Conservation (phyloP, 2,329 filamentous ascomycete species). For the Corynespora cassiicola region DNA sequence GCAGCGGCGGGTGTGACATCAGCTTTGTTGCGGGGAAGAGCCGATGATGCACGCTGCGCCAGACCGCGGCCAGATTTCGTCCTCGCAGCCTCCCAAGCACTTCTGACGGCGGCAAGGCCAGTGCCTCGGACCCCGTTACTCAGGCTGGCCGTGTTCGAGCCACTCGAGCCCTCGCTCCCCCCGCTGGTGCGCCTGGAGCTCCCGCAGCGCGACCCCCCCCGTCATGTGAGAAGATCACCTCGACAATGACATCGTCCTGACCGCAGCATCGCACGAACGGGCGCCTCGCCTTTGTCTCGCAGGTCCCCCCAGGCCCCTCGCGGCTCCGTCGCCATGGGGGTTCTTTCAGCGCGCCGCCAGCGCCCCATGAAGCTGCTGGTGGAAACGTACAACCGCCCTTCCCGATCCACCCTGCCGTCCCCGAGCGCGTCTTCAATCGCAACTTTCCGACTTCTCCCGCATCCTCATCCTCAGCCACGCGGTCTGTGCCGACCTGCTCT, state of each 20-base stretch:
- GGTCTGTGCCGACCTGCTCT: slow-evolving; percentile 23
- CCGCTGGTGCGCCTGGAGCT: too few relatives aligned
- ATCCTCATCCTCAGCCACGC: too few relatives aligned
- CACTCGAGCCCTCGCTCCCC: too few relatives aligned
- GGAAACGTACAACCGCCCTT: slow-evolving; percentile 9
- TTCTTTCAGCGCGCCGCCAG: slow-evolving; percentile 2
- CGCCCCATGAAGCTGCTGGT: slow-evolving; percentile 8
- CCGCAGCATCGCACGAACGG: slow-evolving; percentile 3
- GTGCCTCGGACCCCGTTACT: not conserved
- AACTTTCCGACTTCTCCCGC: slow-evolving; percentile 16
- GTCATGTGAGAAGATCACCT: slow-evolving; percentile 6
- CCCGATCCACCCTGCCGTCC: slow-evolving; percentile 5
- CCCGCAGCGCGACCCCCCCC: not conserved
- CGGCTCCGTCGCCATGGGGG: too few relatives aligned
- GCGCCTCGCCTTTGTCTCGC: slow-evolving; percentile 1
- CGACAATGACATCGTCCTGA: slow-evolving; percentile 14
- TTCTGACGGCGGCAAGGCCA: not conserved
- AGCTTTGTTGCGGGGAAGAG: not conserved
- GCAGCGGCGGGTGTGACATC: too few relatives aligned
- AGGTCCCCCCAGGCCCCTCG: too few relatives aligned
- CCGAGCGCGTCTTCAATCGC: slow-evolving; percentile 13
- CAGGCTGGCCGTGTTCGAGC: not conserved
- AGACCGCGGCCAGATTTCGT: slow-evolving; percentile 1
- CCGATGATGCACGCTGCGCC: too few relatives aligned
- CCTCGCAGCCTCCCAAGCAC: slow-evolving; percentile 1